phyloP scores from a whole-genome alignment of 495 filamentous ascomycete genomes.

The Bacidia gigantensis region DNA sequence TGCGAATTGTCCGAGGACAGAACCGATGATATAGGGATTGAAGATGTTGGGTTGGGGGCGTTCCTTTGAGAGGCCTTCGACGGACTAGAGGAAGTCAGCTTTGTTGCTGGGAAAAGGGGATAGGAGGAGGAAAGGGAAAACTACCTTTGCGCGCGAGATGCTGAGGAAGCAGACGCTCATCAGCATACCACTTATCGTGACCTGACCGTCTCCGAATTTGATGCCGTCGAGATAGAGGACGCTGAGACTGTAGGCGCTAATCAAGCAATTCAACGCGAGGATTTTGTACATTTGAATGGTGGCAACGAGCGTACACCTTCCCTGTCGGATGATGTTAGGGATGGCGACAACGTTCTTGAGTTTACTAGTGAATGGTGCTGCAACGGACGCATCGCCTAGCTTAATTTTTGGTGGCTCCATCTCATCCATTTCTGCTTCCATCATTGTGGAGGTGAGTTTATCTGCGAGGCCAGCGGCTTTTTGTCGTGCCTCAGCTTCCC shows the following conservation, averaged over 20 bases:
- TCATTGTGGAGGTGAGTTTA: constrained; percentile 73
- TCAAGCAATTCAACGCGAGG: constrained; percentile 91
- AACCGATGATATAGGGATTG: constrained; percentile 97
- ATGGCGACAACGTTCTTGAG: constrained; percentile 93
- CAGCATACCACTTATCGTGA: constrained; percentile 97
- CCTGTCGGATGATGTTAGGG: constrained; percentile 95
- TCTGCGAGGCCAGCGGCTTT: constrained; percentile 72
- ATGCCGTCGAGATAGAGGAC: constrained; percentile 97
- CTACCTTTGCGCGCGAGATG: constrained; percentile 80
- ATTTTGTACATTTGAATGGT: constrained; percentile 99
- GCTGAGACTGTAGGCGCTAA: constrained; percentile 92
- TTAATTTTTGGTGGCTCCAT: constrained; percentile 92
- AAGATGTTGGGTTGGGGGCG: constrained; percentile 97
- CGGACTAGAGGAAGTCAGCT: constrained; percentile 38
- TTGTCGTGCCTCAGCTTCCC: constrained; percentile 48
- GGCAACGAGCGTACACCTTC: constrained; percentile 89
- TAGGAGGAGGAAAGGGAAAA: not conserved
- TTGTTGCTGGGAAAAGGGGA: not conserved
- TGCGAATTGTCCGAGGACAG: constrained; percentile 93
- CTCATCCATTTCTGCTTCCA: constrained; percentile 79
- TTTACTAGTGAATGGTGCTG: constrained; percentile 95
- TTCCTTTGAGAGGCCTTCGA: constrained; percentile 92
- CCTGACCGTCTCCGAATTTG: constrained; percentile 97
- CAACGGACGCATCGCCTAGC: constrained; percentile 92
- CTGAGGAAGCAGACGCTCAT: constrained; percentile 99